Base-by-base conservation (phyloP, 75 land plant species). In the Chamaecyparis obtusa region DNA sequence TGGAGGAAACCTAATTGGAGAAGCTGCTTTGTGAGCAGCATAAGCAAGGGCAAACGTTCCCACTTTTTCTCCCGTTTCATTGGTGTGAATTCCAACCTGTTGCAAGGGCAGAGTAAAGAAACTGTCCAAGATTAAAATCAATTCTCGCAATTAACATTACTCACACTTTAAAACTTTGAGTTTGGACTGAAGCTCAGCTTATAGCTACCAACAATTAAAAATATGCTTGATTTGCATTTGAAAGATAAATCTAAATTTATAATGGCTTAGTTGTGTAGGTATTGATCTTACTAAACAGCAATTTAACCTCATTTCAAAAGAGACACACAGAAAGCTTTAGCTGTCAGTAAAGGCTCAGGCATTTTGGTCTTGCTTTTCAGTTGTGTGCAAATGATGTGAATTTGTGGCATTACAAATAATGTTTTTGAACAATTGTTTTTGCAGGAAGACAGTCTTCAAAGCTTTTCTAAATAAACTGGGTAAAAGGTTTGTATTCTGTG, bases 21-120 rank as follows among this genome's bases (percentile, higher is more conserved):
- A 97, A 24, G 98, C 96, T 85, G 99, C 99, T 90, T 97, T 97
- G 88, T 97, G 99, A 16, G 99, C 99, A 44, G 99, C 99, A 90
- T 97, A 96, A 36, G 99, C 99, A 74, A 97, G 88, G 19, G 98
- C 99, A 85, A 97, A 90, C 24, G 98, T 96, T 32, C 99, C 98
- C 32, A 97, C 99, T 82, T 97, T 97, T 87, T 94, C 96, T 13
- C 98, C 98, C 4, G 98, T 91, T 55, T 86, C 98, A 88, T 91
- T 86, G 16, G 90, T 85, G 35, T 92, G 89, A 32, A 97, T 94
- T 27, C 99, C 99, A 76, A 97, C 91, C 99, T 97, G 91, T 71
- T 89, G 80, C 21, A 75, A 32, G 51, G 60, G 46, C 81, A 86
- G 15, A 43, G 41, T 41, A 32, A 67, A 36, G 44, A 36, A 39